Evolutionary conservation across 2,329 filamentous ascomycete genomes (phyloP).

Genomic region (Fusarium pininemorale): DNA sequence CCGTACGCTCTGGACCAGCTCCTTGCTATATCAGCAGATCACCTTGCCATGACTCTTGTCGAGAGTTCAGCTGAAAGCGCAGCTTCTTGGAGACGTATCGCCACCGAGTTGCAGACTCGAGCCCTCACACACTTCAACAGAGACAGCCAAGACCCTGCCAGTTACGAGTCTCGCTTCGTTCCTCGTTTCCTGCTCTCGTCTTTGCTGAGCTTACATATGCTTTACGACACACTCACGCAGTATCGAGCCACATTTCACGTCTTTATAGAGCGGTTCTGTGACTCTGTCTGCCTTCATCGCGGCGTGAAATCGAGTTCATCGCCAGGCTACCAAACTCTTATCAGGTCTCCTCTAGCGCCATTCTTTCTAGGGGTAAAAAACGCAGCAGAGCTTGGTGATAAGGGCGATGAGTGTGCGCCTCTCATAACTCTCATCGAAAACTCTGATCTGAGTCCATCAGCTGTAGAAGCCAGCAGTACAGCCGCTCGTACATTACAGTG

Average conservation of each 20-base stretch:
- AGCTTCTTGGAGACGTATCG: slow-evolving; percentile 44
- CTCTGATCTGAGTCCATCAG: slow-evolving; percentile 43
- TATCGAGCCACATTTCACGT: slow-evolving; percentile 50
- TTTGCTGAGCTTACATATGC: slow-evolving; percentile 56
- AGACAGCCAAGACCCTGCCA: slow-evolving; percentile 40
- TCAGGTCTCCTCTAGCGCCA: slow-evolving; percentile 47
- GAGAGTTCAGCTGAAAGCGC: slow-evolving; percentile 33
- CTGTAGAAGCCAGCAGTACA: slow-evolving; percentile 43
- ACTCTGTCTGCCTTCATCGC: slow-evolving; percentile 54
- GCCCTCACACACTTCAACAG: slow-evolving; percentile 52
- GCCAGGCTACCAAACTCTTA: slow-evolving; percentile 48
- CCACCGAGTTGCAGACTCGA: slow-evolving; percentile 56
- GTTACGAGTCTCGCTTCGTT: slow-evolving; percentile 43
- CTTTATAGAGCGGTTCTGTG: slow-evolving; percentile 53
- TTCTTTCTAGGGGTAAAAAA: slow-evolving; percentile 38
- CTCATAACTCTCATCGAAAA: slow-evolving; percentile 45
- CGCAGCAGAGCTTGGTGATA: slow-evolving; percentile 10
- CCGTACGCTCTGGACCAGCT: slow-evolving; percentile 59
- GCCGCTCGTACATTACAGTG: slow-evolving; percentile 46
- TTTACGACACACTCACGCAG: slow-evolving; percentile 57
- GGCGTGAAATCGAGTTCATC: slow-evolving; percentile 52
- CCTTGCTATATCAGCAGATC: slow-evolving; percentile 56
- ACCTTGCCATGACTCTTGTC: slow-evolving; percentile 43
- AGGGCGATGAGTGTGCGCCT: slow-evolving; percentile 41
- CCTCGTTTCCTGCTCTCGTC: slow-evolving; percentile 57